These are phyloP conservation scores for Aspergillus uvarum DNA, from an alignment of 2,329 filamentous ascomycete species.

Conservation along the genomic window DNA sequence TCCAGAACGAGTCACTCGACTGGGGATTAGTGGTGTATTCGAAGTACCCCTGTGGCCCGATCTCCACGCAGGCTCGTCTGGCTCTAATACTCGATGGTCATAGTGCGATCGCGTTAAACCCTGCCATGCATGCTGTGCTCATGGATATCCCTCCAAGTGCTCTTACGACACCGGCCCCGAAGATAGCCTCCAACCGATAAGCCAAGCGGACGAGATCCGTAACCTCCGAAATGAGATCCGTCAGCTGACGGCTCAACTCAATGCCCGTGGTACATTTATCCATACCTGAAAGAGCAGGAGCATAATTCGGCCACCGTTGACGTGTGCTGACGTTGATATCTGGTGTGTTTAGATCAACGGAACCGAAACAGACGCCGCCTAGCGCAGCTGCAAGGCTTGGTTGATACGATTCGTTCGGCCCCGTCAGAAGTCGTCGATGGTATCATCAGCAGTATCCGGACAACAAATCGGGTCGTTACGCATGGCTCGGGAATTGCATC, in stretches of 20 bases:
- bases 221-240: conserved; percentile 37
- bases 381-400: conserved; percentile 33
- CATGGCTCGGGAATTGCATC: conserved; percentile 22
- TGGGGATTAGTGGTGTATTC: not conserved
- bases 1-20: not conserved
- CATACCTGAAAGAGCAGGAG: not conserved
- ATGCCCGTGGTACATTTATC: conserved; percentile 26
- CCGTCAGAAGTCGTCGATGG: conserved; percentile 32
- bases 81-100: conserved; percentile 9
- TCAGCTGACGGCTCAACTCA: conserved; percentile 29
- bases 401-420: conserved; percentile 36
- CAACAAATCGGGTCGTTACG: conserved; percentile 18
- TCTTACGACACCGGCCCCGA: conserved; percentile 36
- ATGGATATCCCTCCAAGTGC: conserved; percentile 41
- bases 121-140: conserved; percentile 41
- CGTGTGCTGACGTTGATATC: conserved; percentile 1
- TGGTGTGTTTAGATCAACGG: conserved; percentile 12
- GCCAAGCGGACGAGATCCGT: conserved; percentile 38
- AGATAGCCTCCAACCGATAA: conserved; percentile 36
- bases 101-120: conserved; percentile 42
- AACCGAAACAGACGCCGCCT: conserved; percentile 26
- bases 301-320: not conserved
- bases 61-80: not conserved
- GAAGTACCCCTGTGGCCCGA: not conserved
- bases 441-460: conserved; percentile 32